These are phyloP conservation scores for Aspergillus cristatus DNA, from an alignment of 495 filamentous ascomycete genomes.

Conservation along the genomic window DNA sequence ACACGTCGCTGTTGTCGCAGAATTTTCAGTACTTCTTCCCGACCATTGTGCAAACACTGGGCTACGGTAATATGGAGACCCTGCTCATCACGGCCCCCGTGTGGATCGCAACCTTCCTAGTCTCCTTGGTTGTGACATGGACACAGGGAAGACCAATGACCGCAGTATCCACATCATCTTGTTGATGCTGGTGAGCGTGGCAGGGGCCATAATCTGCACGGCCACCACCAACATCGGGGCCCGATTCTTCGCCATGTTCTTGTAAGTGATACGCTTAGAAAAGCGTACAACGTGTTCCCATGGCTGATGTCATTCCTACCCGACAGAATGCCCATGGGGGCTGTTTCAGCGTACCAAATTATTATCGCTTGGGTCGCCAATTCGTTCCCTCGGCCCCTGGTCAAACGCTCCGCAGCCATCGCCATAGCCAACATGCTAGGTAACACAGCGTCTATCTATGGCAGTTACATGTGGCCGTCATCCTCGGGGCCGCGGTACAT, in stretches of 20 bases:
- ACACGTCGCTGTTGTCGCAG: constrained; percentile 26
- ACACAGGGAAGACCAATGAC: constrained; percentile 66
- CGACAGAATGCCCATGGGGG: constrained; percentile 46
- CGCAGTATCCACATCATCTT: constrained; percentile 62
- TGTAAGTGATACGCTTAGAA: too few species aligned
- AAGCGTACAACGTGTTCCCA: too few species aligned
- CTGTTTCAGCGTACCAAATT: constrained; percentile 50
- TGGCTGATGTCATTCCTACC: too few species aligned
- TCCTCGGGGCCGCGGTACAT: constrained; percentile 35
- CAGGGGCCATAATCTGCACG: constrained; percentile 64
- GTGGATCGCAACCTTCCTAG: constrained; percentile 63
- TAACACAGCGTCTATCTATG: constrained; percentile 63
- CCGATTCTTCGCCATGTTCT: constrained; percentile 69
- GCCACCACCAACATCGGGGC: constrained; percentile 53
- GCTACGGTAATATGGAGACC: constrained; percentile 53
- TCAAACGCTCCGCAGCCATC: constrained; percentile 54
- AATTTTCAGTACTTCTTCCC: constrained; percentile 82
- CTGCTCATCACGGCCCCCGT: constrained; percentile 70
- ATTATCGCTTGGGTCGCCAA: constrained; percentile 69
- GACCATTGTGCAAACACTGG: constrained; percentile 64
- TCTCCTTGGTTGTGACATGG: constrained; percentile 60
- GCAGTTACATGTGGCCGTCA: constrained; percentile 61
- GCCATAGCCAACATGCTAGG: constrained; percentile 70
- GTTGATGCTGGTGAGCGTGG: constrained; percentile 56
- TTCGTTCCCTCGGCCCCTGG: constrained; percentile 65